phyloP scores from a whole-genome alignment of 208 protist species.

The Trypanosoma avium region DNA sequence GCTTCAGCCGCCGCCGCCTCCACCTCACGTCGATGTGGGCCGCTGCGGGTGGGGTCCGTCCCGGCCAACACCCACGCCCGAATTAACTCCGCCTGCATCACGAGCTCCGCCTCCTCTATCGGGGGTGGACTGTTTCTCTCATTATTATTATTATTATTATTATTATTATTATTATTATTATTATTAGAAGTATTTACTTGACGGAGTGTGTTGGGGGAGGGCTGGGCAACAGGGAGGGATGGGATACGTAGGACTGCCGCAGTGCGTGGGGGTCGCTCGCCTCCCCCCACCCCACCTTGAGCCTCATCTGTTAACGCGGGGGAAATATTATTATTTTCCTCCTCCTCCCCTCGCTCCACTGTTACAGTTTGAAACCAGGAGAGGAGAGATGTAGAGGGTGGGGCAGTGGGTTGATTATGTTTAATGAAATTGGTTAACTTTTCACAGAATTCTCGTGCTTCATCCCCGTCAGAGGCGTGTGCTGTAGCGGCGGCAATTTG shows the following conservation, averaged over 20 bases:
- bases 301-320: too few relatives aligned
- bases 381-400: conserved; percentile 36
- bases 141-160: too few relatives aligned
- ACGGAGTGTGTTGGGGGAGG: not conserved
- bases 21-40: too few relatives aligned
- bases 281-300: conserved; percentile 14
- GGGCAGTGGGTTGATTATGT: conserved; percentile 26
- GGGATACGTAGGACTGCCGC: conserved; percentile 41
- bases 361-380: conserved; percentile 76
- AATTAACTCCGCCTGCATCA: too few relatives aligned
- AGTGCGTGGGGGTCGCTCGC: conserved; percentile 34
- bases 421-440: conserved; percentile 29
- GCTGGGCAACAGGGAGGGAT: not conserved
- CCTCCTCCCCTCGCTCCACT: conserved; percentile 31
- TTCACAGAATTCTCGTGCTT: conserved; percentile 21
- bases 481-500: conserved; percentile 24
- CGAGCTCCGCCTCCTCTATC: too few relatives aligned
- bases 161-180: too few relatives aligned
- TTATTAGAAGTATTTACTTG: not conserved
- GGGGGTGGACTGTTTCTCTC: too few relatives aligned
- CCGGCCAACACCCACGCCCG: too few relatives aligned
- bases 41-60: too few relatives aligned
- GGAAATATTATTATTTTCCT: not conserved
- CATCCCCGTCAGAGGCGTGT: not conserved
- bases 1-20: conserved; percentile 3